Percentiles rank a stretch among this genome's conserved stretches.
phyloP scores from a whole-genome alignment of 768 basidiomycete species.

The Panus rudis region DNA sequence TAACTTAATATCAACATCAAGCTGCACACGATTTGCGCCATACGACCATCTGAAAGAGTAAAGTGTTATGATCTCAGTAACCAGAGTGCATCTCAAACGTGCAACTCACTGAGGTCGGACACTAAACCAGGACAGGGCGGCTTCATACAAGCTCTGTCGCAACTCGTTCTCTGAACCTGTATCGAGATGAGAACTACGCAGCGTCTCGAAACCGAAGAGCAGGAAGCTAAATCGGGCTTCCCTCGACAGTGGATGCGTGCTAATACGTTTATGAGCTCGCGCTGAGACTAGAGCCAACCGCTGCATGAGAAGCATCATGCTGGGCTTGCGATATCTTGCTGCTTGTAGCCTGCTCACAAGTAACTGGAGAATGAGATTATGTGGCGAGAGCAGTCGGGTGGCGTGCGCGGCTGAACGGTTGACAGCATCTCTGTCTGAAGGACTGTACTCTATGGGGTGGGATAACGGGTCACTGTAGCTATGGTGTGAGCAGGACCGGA shows the following conservation, averaged over 20 bases:
- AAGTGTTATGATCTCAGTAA: neutral
- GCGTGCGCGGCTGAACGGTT: slow-evolving; percentile 67
- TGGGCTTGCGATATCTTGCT: slow-evolving; percentile 79
- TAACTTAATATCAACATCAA: slow-evolving; percentile 83
- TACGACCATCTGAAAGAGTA: slow-evolving; percentile 73
- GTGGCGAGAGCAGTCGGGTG: slow-evolving; percentile 72
- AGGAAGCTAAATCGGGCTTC: slow-evolving; percentile 88
- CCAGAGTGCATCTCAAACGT: neutral
- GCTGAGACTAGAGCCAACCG: slow-evolving; percentile 81
- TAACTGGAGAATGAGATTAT: slow-evolving; percentile 79
- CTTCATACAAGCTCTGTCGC: slow-evolving; percentile 68
- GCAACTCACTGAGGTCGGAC: slow-evolving; percentile 77
- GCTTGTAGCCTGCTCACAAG: slow-evolving; percentile 90
- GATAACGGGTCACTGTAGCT: slow-evolving; percentile 89
- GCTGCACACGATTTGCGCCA: slow-evolving; percentile 88
- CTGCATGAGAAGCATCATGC: slow-evolving; percentile 80
- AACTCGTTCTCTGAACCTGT: slow-evolving; percentile 69
- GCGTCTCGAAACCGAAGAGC: slow-evolving; percentile 86
- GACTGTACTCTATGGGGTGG: slow-evolving; percentile 79
- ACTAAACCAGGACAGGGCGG: slow-evolving; percentile 91
- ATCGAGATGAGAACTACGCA: slow-evolving; percentile 85
- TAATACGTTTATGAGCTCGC: slow-evolving; percentile 60
- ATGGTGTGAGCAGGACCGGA: too few species aligned
- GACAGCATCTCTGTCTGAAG: slow-evolving; percentile 80
- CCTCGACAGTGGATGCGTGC: slow-evolving; percentile 87